These are phyloP conservation scores for Elaeis guineensis DNA, from an alignment of 176 grass and related monocot genomes.

Conservation along the genomic window DNA sequence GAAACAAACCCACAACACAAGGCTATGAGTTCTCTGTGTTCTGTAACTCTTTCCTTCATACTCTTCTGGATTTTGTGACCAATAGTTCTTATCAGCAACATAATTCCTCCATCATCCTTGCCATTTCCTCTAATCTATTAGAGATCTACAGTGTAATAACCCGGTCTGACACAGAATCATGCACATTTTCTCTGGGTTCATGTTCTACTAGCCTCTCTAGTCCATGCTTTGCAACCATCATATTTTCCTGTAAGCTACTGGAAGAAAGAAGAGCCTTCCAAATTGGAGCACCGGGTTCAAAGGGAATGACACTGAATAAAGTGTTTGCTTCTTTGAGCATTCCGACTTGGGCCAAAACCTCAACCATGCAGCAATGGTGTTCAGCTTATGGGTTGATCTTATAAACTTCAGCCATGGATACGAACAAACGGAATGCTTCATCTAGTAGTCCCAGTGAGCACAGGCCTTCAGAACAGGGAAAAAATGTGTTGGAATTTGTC, in stretches of 20 bases:
- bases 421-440: conserved; percentile 50
- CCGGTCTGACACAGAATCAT: too few relatives aligned
- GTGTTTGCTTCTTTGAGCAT: conserved; percentile 70
- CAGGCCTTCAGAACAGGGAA: conserved; percentile 47
- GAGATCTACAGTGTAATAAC: too few relatives aligned
- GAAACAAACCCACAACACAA: too few relatives aligned
- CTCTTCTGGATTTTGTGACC: too few relatives aligned
- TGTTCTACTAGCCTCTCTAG: conserved; percentile 25
- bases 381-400: conserved; percentile 32
- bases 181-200: background rate
- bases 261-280: conserved; percentile 34
- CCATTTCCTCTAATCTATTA: too few relatives aligned
- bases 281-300: conserved; percentile 24
- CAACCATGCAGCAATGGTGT: conserved; percentile 43
- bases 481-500: conserved; percentile 34
- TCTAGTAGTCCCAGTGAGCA: conserved; percentile 36
- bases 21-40: too few relatives aligned
- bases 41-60: too few relatives aligned
- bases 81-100: too few relatives aligned
- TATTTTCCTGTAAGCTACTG: conserved; percentile 24
- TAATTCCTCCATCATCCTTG: too few relatives aligned
- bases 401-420: conserved; percentile 45
- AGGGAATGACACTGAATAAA: conserved; percentile 49
- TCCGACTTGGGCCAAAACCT: conserved; percentile 39
- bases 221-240: conserved; percentile 24